These are phyloP conservation scores for Neonectria magnoliae DNA, from an alignment of 2,329 filamentous ascomycete genomes.

Conservation along the genomic window DNA sequence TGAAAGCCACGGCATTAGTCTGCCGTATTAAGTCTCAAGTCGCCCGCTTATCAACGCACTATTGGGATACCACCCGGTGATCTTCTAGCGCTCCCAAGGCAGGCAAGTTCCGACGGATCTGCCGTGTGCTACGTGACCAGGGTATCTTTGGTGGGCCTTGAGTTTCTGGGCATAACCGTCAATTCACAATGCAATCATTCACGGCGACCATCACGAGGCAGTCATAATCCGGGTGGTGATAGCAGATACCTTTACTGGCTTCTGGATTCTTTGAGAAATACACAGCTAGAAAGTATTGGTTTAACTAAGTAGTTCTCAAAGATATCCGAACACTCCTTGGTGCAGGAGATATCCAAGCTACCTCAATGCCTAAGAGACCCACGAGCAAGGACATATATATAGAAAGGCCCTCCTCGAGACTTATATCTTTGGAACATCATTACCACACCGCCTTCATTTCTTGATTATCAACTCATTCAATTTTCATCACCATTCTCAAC, in stretches of 20 bases:
- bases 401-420: background rate
- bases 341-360: no score
- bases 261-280: background rate
- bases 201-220: background rate
- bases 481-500: background rate
- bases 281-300: background rate
- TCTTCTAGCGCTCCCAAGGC: background rate
- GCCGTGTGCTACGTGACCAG: background rate
- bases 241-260: background rate
- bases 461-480: background rate
- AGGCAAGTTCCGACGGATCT: background rate
- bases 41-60: constrained; percentile 6
- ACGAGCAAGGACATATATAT: background rate
- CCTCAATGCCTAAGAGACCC: background rate
- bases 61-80: background rate
- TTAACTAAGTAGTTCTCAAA: background rate
- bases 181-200: background rate
- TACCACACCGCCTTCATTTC: background rate
- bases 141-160: background rate
- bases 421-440: background rate
- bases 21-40: background rate
- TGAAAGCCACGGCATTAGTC: background rate
- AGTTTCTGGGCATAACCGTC: background rate
- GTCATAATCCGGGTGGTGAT: background rate
- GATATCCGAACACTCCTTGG: background rate